Evolutionary conservation across 192 early-diverging fungal genomes (phyloP).

Genomic region (Backusella liffmaniae): DNA sequence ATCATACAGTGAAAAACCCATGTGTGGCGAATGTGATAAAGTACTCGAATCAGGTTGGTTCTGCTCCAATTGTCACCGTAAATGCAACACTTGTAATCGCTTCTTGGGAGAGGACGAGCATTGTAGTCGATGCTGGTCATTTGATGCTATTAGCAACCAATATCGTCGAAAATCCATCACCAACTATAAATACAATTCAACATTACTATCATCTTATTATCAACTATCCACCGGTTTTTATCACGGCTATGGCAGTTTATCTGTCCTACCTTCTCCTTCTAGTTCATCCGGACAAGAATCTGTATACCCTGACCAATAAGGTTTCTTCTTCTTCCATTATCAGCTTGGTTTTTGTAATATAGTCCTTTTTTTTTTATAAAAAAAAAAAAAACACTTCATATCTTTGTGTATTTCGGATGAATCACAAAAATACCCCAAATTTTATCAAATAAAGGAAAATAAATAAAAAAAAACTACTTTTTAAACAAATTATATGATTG

Average conservation of each 20-base stretch:
- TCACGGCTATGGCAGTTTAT: neutral
- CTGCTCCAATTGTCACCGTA: constrained; percentile 32
- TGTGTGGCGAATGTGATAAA: constrained; percentile 33
- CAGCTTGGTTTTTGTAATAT: neutral
- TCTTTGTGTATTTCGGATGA: neutral
- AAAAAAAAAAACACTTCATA: neutral
- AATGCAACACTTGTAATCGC: constrained; percentile 34
- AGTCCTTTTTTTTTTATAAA: neutral
- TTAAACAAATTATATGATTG: neutral
- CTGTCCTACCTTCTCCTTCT: constrained; percentile 9
- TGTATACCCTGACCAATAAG: neutral
- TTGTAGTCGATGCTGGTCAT: constrained; percentile 36
- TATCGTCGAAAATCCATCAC: neutral
- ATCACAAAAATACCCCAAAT: neutral
- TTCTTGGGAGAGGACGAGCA: constrained; percentile 29
- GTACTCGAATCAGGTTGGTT: constrained; percentile 31
- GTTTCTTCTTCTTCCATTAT: neutral
- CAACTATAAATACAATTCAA: constrained; percentile 1
- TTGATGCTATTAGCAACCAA: constrained; percentile 12
- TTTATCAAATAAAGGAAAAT: neutral
- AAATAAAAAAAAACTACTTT: neutral
- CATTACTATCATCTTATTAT: constrained; percentile 11
- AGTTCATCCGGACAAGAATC: constrained; percentile 3
- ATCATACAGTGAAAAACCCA: neutral
- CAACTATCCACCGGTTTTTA: neutral